Conservation (phyloP, 495 filamentous ascomycete genomes). For the Mycothermus thermophilus region DNA sequence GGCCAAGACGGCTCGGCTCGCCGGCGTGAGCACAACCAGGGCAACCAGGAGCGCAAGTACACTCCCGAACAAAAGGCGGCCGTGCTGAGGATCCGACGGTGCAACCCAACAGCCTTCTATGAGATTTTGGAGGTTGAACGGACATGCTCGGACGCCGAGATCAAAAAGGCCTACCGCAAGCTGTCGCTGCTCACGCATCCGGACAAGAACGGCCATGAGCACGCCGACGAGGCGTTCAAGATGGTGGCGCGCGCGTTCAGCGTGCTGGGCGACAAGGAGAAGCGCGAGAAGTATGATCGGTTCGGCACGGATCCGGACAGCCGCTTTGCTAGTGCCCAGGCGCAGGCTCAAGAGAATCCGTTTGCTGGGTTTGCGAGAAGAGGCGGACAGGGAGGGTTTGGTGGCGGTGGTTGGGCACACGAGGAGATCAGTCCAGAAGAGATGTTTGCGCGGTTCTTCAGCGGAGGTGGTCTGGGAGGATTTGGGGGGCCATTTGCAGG, state of each 20-base stretch:
- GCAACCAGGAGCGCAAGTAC: conserved; percentile 79
- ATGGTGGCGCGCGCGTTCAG: conserved; percentile 92
- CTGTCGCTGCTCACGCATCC: conserved; percentile 80
- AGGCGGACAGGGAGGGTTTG: conserved; percentile 31
- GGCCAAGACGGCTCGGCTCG: conserved; percentile 39
- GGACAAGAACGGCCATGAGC: conserved; percentile 95
- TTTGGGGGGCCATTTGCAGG: conserved; percentile 45
- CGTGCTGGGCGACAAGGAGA: conserved; percentile 83
- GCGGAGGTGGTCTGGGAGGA: conserved; percentile 36
- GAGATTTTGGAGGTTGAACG: conserved; percentile 58
- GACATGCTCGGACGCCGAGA: conserved; percentile 58
- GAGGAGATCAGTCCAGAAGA: conserved; percentile 95
- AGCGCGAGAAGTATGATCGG: conserved; percentile 72
- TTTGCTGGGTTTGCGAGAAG: conserved; percentile 59
- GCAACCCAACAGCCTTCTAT: conserved; percentile 77
- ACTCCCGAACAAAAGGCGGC: conserved; percentile 82
- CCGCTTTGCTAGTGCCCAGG: conserved; percentile 54
- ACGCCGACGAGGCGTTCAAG: conserved; percentile 96
- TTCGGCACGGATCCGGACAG: conserved; percentile 87
- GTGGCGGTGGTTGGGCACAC: conserved; percentile 51
- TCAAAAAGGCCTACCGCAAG: conserved; percentile 94
- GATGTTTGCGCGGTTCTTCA: conserved; percentile 90
- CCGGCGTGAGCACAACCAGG: conserved; percentile 74
- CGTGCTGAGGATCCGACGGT: conserved; percentile 74
- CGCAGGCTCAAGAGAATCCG: conserved; percentile 41